Conservation (phyloP, 1,284 basidiomycete species). For the Cerioporus squamosus region DNA sequence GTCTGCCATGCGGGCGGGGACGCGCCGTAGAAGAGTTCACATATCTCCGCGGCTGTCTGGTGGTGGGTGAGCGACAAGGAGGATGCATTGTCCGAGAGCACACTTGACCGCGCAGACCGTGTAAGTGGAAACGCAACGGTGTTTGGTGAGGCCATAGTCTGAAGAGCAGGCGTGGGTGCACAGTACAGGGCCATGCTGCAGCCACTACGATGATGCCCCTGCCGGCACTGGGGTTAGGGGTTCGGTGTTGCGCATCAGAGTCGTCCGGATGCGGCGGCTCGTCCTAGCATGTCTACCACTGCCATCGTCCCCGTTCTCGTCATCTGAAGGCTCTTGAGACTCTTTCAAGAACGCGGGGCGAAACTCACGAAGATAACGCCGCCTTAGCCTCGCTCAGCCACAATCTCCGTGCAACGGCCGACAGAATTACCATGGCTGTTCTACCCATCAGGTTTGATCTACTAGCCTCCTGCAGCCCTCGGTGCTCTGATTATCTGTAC, state of each 20-base stretch:
- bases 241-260: not conserved
- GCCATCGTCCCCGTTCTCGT: too few relatives aligned
- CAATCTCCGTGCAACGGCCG: too few relatives aligned
- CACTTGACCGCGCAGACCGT: constrained; percentile 14
- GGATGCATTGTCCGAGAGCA: constrained; percentile 20
- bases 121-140: constrained; percentile 25
- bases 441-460: too few relatives aligned
- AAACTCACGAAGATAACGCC: too few relatives aligned
- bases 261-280: too few relatives aligned
- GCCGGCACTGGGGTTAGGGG: not conserved
- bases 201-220: not conserved
- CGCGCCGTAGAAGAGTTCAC: constrained; percentile 68
- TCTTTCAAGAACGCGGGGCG: too few relatives aligned
- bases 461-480: too few relatives aligned
- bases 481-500: too few relatives aligned
- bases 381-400: too few relatives aligned
- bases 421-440: too few relatives aligned
- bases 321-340: too few relatives aligned
- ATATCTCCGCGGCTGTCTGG: constrained; percentile 65
- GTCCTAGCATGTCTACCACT: too few relatives aligned
- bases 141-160: constrained; percentile 12
- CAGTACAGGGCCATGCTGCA: not conserved
- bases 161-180: not conserved
- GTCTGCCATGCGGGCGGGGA: constrained; percentile 48
- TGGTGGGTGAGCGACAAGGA: constrained; percentile 51